Evolutionary conservation across 179 eudicot species (phyloP).

Genomic region (Actinidia arguta): DNA sequence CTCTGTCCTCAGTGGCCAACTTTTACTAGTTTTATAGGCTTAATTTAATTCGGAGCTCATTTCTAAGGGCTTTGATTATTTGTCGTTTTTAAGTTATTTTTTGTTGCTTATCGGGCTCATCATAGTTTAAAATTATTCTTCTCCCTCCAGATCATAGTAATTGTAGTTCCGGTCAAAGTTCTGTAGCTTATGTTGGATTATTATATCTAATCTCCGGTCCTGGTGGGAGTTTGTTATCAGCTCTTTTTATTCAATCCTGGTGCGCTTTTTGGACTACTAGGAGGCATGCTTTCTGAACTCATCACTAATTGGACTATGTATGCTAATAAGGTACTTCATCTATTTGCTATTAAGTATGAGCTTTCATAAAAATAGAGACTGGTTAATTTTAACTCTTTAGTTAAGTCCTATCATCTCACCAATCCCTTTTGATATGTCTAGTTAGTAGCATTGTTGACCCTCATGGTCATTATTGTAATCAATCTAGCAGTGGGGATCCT

Average conservation of each 20-base stretch:
- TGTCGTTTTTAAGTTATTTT: not conserved
- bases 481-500: conserved; percentile 83
- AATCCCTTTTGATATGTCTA: conserved; percentile 30
- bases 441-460: conserved; percentile 67
- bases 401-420: conserved; percentile 1
- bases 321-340: conserved; percentile 67
- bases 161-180: not conserved
- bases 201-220: conserved; percentile 80
- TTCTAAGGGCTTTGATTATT: not conserved
- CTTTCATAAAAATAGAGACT: not conserved
- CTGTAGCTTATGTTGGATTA: conserved; percentile 72
- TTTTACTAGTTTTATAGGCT: not conserved
- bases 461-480: conserved; percentile 61
- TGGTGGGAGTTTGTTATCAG: conserved; percentile 86
- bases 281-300: conserved; percentile 93
- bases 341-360: not conserved
- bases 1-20: too few species aligned
- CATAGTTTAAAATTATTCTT: not conserved
- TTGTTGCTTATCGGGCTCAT: not conserved
- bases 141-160: not conserved
- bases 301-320: conserved; percentile 87
- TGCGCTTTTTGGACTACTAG: conserved; percentile 87
- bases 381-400: not conserved
- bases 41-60: not conserved
- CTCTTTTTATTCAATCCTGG: conserved; percentile 84